Base-by-base conservation (phyloP, 305 asterid genomes). In the Fraxinus ornus region DNA sequence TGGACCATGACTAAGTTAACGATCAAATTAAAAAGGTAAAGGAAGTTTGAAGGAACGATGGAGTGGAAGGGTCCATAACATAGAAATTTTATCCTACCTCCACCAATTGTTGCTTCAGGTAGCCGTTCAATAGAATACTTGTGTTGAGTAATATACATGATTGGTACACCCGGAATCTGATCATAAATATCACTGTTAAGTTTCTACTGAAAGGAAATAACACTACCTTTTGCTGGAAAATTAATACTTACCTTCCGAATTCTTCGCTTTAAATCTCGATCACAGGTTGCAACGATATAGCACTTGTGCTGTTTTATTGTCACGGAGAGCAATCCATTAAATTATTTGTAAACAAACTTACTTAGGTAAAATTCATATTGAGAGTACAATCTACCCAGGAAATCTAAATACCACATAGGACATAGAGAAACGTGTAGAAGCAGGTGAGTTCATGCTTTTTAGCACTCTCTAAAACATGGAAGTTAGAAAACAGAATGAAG, bases 211-310 rank as follows among this genome's bases (percentile, higher is more conserved):
- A 73, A 10, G 19, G 35, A 41, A 74, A 41, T 21, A 55, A 13
- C 17, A 7, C 21, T 9, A 49, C 21, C 39, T 24, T 28, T 7
- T 9, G 41, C 6, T 3, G 60, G 17, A 5, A 82, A 64, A 33
- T n/a, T 9, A 79, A 71, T 78, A 19, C 37, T 26, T 83, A 92
- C 99, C 98, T 97, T 97, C n/a, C 99, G 91, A 73, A 97, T 94
- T 90, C 99, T 92, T 15, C 99, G 93, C 91, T 97, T 97, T 86
- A 97, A 88, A 83, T 97, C 98, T 76, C 99, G 89, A 93, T 97
- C 99, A 80, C 98, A 95, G 80, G 99, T 97, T 72, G 99, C 99
- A 41, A 97, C 98, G 33, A 97, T 91, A 89, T 92, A 97, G 93
- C 99, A 97, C 81, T 97, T 97, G 86, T 93, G 98, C 99, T 97